phyloP scores from a whole-genome alignment of 805 yeast genomes.

The Cyberlindnera mycetangii region DNA sequence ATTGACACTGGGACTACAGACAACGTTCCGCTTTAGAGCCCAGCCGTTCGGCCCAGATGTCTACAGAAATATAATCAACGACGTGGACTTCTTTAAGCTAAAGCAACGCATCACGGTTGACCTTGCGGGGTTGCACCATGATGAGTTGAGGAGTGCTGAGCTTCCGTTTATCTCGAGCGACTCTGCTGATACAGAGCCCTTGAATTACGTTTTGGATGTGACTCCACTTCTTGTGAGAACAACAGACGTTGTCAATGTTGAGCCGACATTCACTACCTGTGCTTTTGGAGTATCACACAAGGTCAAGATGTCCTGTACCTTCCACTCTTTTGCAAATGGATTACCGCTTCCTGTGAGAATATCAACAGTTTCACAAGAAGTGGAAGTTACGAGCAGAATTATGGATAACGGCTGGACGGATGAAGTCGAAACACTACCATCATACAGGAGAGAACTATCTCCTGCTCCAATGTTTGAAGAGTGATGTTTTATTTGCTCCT shows the following conservation, averaged over 20 bases:
- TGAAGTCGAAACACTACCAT: not conserved
- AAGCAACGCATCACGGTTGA: not conserved
- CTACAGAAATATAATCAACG: not conserved
- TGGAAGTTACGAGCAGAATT: not conserved
- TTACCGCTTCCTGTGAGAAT: not conserved
- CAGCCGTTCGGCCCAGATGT: not conserved
- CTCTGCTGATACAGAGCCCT: not conserved
- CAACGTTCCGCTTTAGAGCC: not conserved
- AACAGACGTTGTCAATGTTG: not conserved
- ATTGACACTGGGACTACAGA: not conserved
- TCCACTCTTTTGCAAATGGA: not conserved
- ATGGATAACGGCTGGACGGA: conserved; percentile 1
- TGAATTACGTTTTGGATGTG: not conserved
- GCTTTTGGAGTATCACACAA: conserved; percentile 1
- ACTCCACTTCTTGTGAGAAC: not conserved
- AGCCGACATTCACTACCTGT: not conserved
- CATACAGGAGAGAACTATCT: not conserved
- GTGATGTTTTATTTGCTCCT: not conserved
- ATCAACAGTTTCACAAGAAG: not conserved
- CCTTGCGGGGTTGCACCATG: not conserved
- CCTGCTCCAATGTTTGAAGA: not conserved
- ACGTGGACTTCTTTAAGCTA: not conserved
- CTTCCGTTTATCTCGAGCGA: not conserved
- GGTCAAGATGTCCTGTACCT: not conserved
- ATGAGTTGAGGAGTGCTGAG: not conserved